These are phyloP conservation scores for Galium porrigens DNA, from an alignment of 305 asterid species.

Conservation along the genomic window DNA sequence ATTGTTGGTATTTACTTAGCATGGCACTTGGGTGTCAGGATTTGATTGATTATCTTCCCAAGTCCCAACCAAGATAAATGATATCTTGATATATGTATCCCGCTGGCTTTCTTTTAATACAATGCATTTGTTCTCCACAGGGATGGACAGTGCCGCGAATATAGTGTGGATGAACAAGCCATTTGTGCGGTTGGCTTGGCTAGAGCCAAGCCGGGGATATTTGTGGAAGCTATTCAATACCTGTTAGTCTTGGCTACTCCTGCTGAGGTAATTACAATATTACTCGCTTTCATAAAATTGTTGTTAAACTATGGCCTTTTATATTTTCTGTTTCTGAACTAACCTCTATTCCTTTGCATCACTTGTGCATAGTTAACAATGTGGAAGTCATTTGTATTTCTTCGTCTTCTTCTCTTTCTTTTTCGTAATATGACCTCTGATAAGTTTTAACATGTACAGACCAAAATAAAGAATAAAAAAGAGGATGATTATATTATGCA, in stretches of 20 bases:
- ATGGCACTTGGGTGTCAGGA: background rate
- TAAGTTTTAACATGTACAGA: background rate
- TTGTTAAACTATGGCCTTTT: slow-evolving; percentile 7
- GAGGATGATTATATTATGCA: background rate
- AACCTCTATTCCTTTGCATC: background rate
- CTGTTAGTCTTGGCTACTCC: slow-evolving; percentile 93
- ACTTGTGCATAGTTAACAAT: background rate
- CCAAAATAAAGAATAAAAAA: background rate
- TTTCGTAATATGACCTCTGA: background rate
- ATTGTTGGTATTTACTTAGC: background rate
- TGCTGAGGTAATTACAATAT: slow-evolving; percentile 46
- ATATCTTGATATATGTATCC: background rate
- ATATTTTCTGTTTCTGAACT: background rate
- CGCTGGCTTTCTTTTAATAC: slow-evolving; percentile 10
- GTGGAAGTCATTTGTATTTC: background rate
- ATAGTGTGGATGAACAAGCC: slow-evolving; percentile 85
- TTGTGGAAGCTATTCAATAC: slow-evolving; percentile 86
- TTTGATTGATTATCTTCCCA: background rate
- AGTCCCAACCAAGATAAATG: background rate
- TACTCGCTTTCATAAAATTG: background rate
- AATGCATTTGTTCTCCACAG: slow-evolving; percentile 27
- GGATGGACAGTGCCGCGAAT: slow-evolving; percentile 94
- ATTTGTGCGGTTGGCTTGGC: slow-evolving; percentile 86
- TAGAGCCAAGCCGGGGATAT: slow-evolving; percentile 73
- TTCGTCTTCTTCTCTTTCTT: background rate